Conservation (phyloP, 371 early-diverging fungal genomes). For the Lichtheimia ornata region DNA sequence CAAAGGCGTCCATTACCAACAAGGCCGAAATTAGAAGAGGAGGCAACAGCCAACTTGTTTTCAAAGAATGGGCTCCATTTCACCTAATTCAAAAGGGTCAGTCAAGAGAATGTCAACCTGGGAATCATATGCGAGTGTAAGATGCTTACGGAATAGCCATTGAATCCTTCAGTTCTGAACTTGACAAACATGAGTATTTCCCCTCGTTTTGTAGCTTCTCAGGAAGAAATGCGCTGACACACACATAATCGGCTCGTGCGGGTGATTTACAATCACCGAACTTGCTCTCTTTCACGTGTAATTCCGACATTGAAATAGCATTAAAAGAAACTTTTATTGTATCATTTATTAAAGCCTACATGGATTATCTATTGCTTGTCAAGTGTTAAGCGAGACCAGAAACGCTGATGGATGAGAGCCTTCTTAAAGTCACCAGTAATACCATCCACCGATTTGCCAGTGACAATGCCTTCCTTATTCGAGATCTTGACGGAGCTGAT, state of each 20-base stretch:
- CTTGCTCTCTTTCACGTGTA: no score
- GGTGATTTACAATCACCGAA: no score
- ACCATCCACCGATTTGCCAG: background rate
- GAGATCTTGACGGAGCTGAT: conserved; percentile 3
- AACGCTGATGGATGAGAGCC: conserved; percentile 31
- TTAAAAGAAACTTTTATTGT: no score
- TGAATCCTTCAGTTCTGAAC: conserved; percentile 64
- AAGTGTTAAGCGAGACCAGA: conserved; percentile 38
- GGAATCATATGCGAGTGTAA: background rate
- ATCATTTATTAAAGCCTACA: no score
- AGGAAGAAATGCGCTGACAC: no score
- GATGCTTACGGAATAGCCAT: conserved; percentile 64
- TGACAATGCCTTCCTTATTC: conserved; percentile 22
- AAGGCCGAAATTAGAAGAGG: conserved; percentile 94
- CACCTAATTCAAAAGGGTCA: conserved; percentile 42
- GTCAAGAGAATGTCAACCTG: background rate
- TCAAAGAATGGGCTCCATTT: conserved; percentile 95
- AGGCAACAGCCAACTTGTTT: conserved; percentile 82
- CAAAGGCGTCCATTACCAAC: conserved; percentile 93
- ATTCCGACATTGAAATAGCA: no score
- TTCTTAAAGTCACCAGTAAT: conserved; percentile 16
- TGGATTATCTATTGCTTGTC: conserved; percentile 11
- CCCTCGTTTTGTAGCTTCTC: no score
- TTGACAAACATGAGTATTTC: conserved; percentile 45
- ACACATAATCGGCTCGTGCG: no score